Base-by-base conservation (phyloP, 768 basidiomycete species). In the Xerocomellus amylosporus region DNA sequence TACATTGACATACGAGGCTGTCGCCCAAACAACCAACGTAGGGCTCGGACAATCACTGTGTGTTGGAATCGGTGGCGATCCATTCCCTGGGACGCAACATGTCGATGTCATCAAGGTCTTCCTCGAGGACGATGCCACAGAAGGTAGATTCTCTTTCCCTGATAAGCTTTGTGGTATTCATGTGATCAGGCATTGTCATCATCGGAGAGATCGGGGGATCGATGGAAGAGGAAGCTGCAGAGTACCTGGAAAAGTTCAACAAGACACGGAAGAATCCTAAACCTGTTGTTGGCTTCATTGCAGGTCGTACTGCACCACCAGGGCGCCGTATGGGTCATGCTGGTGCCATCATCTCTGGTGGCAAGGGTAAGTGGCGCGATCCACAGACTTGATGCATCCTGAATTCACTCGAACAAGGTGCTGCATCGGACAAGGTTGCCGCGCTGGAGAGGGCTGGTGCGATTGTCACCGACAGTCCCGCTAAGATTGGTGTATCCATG, bases 191-290 rank as follows among this genome's bases (percentile, higher is more conserved):
- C 63, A 95, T 99, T 60, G 96, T 99, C 58, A 78, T 98, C 58
- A 99, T 99, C 64, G 97, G 97, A 56, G 97, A 99, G 76, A 99
- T 99, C 63, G 97, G 97, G 59, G 97, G 97, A 20, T 88, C 92
- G 8, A 97, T 98, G 96, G 97, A 99, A 75, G 97, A 99, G 73
- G 96, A 98, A 60, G 97, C 97, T 8, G 97, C 97, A 6, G 97
- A 94, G 63, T 98, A 96, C 74, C 78, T 99, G 51, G 89, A 90
- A 70, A 80, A 82, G 72, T 88, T 90, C 78, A 99, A 99, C 80
- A 90, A 92, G 75, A 93, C 88, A 26, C 82, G 90, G 49, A 73
- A 73, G 51, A 78, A 86, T 60, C 92, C 92, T 53, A 99, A 99
- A 74, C 97, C 97, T 46, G 93, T 98, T 34, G 93, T 99, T 52